Base-by-base conservation (phyloP, 371 early-diverging fungal species). In the Zychaea mexicana region DNA sequence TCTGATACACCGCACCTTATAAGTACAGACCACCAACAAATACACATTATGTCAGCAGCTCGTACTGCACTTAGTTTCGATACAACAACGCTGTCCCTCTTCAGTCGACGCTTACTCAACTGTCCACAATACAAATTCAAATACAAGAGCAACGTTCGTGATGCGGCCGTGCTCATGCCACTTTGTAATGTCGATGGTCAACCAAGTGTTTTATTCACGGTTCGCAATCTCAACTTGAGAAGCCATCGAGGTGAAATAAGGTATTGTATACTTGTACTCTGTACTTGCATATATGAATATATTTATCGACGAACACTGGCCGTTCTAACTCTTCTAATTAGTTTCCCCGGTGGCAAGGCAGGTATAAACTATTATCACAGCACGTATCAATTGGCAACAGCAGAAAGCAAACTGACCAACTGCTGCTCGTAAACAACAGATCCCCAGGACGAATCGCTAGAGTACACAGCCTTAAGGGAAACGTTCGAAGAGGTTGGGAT, bases 401-500 rank as follows among this genome's bases (percentile, higher is more conserved):
- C n/a, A n/a, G n/a, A n/a, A n/a, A n/a, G n/a, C n/a, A n/a, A n/a
- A n/a, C n/a, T n/a, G n/a, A n/a, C n/a, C n/a, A n/a, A n/a, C n/a
- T n/a, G n/a, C n/a, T n/a, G n/a, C n/a, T n/a, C n/a, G n/a, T n/a
- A n/a, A n/a, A 0, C 30, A 28, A 33, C 28, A 77, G 92, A 92
- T 66, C 66, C 70, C 0, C 42, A 67, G 19, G 95, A 93, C 67
- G 24, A 58, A 4, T 79, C 83, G 26, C 64, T 84, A 8, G 76
- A 83, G 56, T 74, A 64, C 12, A 90, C 97, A 2, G 95, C 95
- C 4, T 63, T 95, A 42, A 81, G 97, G 27, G 97, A 96, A 66
- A 91, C 94, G 10, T 47, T 72, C 17, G 96, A 97, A 71, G 97
- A 97, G 68, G 79, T 95, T n/a, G 89, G 86, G 0, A 75, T 95